Evolutionary conservation across 352 stramenopile species (phyloP).

Genomic region (Saprolegnia diclina): DNA sequence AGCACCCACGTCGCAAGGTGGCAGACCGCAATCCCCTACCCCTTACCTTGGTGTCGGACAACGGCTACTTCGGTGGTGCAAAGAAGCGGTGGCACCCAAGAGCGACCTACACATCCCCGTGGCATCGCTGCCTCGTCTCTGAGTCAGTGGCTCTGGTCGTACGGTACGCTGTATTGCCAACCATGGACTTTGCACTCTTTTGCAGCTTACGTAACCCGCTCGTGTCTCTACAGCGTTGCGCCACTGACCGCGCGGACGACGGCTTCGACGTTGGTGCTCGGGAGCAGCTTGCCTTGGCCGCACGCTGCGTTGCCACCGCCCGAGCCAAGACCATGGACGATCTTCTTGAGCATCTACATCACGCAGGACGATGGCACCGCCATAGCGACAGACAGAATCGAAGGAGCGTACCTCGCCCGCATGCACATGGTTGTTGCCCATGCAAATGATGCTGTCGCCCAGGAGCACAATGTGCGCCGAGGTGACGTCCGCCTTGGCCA

Average conservation of each 20-base stretch:
- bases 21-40: too few relatives aligned
- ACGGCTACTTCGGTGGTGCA: neutral
- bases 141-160: too few relatives aligned
- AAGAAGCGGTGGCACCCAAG: slow-evolving; percentile 5
- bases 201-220: too few relatives aligned
- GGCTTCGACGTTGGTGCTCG: neutral
- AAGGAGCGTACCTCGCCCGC: slow-evolving; percentile 40
- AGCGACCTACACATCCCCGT: too few relatives aligned
- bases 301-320: slow-evolving; percentile 57
- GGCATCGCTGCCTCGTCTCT: too few relatives aligned
- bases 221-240: neutral
- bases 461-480: slow-evolving; percentile 46
- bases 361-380: too few relatives aligned
- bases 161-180: too few relatives aligned
- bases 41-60: too few relatives aligned
- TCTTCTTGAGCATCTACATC: slow-evolving; percentile 33
- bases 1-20: too few relatives aligned
- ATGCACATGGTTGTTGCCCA: slow-evolving; percentile 37
- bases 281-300: slow-evolving; percentile 41
- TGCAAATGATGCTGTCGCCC: slow-evolving; percentile 48
- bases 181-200: too few relatives aligned
- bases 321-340: slow-evolving; percentile 37
- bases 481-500: slow-evolving; percentile 35
- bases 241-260: neutral
- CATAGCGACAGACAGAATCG: too few relatives aligned